Base-by-base conservation (phyloP, 768 basidiomycete genomes). In the Rhodotorula paludigena region DNA sequence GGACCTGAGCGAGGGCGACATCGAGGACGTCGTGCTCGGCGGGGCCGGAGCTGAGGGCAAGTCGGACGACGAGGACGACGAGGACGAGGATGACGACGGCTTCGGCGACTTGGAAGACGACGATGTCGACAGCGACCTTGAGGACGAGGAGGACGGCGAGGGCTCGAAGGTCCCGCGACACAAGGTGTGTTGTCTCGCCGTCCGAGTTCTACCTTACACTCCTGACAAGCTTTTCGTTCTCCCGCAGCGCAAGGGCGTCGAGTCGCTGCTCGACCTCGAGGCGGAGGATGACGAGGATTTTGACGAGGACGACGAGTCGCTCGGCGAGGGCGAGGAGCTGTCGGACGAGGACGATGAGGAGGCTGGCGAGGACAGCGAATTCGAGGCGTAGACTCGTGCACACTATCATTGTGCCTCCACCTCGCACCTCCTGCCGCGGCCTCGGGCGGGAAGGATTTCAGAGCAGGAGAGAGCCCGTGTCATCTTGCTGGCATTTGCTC, bases 1-100 rank as follows among this genome's bases (percentile, higher is more conserved):
- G 73, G 85, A 83, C 45, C 85, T 80, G 12, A 85, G 85, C 64
- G 87, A 89, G 42, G 85, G 82, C 41, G 88, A 86, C 18, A 89
- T 89, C 74, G 80, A 90, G 51, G 90, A 79, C 33, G 75, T 77
- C 30, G 77, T 77, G 23, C 82, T 79, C 2, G 81, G 80, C 0
- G 79, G 78, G 11, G 82, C 80, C 0, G 82, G 77, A 0, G n/a
- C n/a, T n/a, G 82, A 81, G 44, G 63, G 51, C 21, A 66, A 66
- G 12, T 66, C 69, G 20, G 61, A 57, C 16, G 74, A 60, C 20
- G 45, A 35, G 12, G 66, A 65, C 21, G 71, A 59, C n/a, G 69
- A 68, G 49, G 72, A 66, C 2, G 75, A 75, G 25, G 73, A 68
- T 20, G 70, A 71, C 32, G 59, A 55, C 23, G 66, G 51, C 11